Conservation (phyloP, 73 alveolate genomes). For the Durusdinium trenchii region DNA sequence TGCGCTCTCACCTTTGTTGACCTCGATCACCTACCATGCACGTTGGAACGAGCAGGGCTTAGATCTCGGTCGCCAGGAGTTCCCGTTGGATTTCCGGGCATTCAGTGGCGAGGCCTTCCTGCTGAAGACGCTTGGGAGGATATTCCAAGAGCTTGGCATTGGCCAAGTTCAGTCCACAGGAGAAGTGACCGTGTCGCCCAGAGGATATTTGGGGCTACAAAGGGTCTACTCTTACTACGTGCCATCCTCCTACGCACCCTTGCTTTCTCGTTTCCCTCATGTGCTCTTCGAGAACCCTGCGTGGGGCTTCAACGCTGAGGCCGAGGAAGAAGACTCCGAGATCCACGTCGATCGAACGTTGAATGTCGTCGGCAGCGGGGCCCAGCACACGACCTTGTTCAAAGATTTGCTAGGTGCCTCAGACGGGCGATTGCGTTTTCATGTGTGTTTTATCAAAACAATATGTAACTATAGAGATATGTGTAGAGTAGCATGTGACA, state of each 20-base stretch:
- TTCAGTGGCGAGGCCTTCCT: not conserved
- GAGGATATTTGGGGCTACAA: conserved; percentile 31
- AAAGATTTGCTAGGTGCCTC: too few relatives aligned
- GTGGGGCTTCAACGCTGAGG: conserved; percentile 31
- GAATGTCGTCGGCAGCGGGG: conserved; percentile 82
- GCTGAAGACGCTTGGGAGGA: not conserved
- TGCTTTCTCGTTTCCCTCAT: conserved; percentile 19
- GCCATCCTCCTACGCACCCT: conserved; percentile 41
- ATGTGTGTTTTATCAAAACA: too few relatives aligned
- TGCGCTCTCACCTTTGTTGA: conserved; percentile 21
- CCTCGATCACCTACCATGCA: conserved; percentile 48
- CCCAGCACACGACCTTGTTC: conserved; percentile 40
- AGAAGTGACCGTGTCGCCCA: not conserved
- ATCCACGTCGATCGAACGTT: conserved; percentile 37
- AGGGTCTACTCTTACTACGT: conserved; percentile 69
- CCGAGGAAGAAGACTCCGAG: conserved; percentile 28
- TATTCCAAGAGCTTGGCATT: conserved; percentile 29
- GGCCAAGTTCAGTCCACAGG: conserved; percentile 4
- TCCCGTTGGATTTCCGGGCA: not conserved
- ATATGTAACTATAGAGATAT: too few relatives aligned
- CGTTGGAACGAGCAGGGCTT: conserved; percentile 47
- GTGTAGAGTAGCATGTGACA: too few relatives aligned
- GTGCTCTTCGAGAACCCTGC: conserved; percentile 18
- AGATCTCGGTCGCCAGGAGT: conserved; percentile 56
- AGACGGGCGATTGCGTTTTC: too few relatives aligned